Evolutionary conservation across 345 rosid species (phyloP), one percentile per base, ranked within the genome.

Genomic region (Populus simonii): DNA sequence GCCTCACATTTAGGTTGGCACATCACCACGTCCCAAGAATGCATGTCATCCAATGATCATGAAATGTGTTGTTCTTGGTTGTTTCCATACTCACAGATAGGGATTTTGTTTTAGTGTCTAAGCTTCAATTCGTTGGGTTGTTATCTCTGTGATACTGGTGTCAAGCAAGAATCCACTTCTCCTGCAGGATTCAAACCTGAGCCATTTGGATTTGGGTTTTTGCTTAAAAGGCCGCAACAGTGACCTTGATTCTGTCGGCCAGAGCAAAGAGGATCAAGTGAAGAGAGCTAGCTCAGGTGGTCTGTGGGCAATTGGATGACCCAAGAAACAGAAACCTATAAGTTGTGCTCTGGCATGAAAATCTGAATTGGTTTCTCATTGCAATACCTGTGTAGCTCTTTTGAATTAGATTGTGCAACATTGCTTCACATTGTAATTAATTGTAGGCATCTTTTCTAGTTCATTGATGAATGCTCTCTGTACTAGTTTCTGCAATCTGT

Each of bases 191-290:
- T 82, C 85, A 16, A 82, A 79, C 78, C 69, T 77, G 68, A 82
- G 89, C 16, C 80, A 74, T 31, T 73, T 90, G 87, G 92, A 88
- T 71, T 69, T 93, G 67, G 93, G 84, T 15, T 82, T 91, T 81
- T 78, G 89, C 81, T 78, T 89, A 85, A 85, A 91, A 71, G 90
- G 92, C 51, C 83, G 75, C 27, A 68, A 71, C 18, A 78, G 43
- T 27, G 86, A 86, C 25, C 51, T 17, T 1, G 77, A 76, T 57
- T 78, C 85, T 2, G 70, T 29, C 27, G 45, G 74, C 43, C 84
- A 9, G 79, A 86, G 73, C 77, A 75, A 77, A 74, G 86, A 85
- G 23, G 83, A 65, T 25, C 77, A 70, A 38, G 41, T 36, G 51
- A 82, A 78, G 76, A 39, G 74, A 76, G 75, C 76, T 15, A 76